A percentile compares a stretch with the other conserved stretches of the same genome.
phyloP scores from a whole-genome alignment of 345 rosid species.

The Boechera divaricarpa region DNA sequence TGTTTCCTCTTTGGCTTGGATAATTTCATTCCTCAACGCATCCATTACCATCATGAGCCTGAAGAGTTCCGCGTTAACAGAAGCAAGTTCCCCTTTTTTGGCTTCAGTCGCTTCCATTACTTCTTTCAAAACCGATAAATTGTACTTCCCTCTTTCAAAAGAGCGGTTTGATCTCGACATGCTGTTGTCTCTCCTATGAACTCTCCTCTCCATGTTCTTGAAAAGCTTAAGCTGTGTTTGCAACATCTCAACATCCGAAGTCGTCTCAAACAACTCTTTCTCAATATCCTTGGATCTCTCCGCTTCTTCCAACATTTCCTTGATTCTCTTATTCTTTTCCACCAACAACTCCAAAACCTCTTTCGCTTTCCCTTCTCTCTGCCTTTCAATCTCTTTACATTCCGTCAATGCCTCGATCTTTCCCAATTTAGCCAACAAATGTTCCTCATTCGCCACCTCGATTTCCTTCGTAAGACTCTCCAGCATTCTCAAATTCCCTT shows the following conservation, averaged over 20 bases:
- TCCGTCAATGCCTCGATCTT: conserved; percentile 67
- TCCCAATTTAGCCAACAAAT: conserved; percentile 65
- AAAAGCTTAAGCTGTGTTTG: conserved; percentile 57
- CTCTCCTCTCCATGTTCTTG: conserved; percentile 50
- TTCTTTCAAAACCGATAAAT: conserved; percentile 46
- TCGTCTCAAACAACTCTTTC: conserved; percentile 56
- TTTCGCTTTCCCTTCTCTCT: conserved; percentile 49
- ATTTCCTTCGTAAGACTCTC: conserved; percentile 64
- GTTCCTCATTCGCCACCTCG: conserved; percentile 67
- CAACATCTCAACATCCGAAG: conserved; percentile 57
- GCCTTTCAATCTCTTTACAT: conserved; percentile 52
- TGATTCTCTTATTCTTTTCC: conserved; percentile 48
- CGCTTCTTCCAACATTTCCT: conserved; percentile 51
- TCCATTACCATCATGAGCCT: conserved; percentile 74
- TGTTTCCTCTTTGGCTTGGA: conserved; percentile 55
- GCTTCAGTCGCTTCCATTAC: conserved; percentile 53
- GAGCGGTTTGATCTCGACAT: conserved; percentile 38
- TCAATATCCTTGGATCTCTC: conserved; percentile 58
- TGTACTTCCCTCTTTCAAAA: conserved; percentile 24
- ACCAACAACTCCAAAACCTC: conserved; percentile 49
- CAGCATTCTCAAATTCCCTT: conserved; percentile 37
- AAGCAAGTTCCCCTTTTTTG: conserved; percentile 62
- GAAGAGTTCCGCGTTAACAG: conserved; percentile 60
- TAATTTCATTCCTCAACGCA: conserved; percentile 61
- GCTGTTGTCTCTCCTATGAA: conserved; percentile 37